Evolutionary conservation across 2,329 filamentous ascomycete genomes (phyloP), one percentile per base, ranked within the genome.

Genomic region (Pyricularia grisea): DNA sequence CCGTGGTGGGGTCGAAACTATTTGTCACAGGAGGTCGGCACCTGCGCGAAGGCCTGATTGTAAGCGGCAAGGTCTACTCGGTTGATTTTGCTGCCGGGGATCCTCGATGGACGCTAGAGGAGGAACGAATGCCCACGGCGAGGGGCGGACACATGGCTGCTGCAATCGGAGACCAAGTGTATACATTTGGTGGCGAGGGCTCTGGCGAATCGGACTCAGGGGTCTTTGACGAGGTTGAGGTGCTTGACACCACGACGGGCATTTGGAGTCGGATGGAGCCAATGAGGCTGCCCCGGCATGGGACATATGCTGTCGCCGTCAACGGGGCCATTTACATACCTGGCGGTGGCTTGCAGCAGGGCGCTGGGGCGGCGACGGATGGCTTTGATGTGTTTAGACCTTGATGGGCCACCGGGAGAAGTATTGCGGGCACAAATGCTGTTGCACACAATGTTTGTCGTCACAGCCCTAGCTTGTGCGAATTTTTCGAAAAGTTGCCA

Each of bases 111-210:
- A 69, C 12, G 0, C 74, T 72, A 0, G 75, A 72, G 11, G 64
- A 68, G 7, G 73, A 67, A n/a, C 63, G 28, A 10, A 80, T 82
- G 79, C 78, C 78, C 0, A 80, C 77, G 2, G 68, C 79, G 0
- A 73, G 79, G 0, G 80, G 79, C 2, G 80, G 79, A 0, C 50
- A 76, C 12, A 69, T 70, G 80, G 74, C 70, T 0, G 76, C 72
- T 0, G 73, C 73, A 0, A 66, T 80, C 1, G 75, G 73, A 0
- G 68, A 66, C 0, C 70, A 71, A 23, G 70, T 80, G 12, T 81
- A 78, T 63, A 75, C 76, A 0, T 75, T 81, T 68, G 79, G 79
- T 0, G 80, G 79, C 4, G 79, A 81, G 65, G 79, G 78, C 0
- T 78, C 80, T 67, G 27, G 66, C 0, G 70, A 67, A 12, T 67